phyloP scores from a whole-genome alignment of 192 early-diverging fungal species.

The Backusella parvicylindrica region DNA sequence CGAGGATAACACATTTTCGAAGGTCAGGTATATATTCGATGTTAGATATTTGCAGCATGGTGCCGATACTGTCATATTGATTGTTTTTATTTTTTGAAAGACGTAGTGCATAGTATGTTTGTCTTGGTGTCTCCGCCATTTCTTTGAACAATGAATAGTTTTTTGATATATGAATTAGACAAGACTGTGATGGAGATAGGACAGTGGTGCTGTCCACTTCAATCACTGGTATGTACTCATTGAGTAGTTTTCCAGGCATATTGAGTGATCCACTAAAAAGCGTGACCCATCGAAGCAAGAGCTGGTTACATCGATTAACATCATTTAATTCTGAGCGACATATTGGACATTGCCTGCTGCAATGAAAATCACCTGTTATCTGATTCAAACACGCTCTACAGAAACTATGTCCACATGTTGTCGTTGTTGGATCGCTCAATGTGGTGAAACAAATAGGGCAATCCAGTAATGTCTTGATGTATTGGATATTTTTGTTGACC shows the following conservation, averaged over 20 bases:
- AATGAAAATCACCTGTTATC: slow-evolving; percentile 38
- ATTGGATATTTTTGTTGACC: not conserved
- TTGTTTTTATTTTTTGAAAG: not conserved
- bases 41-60: slow-evolving; percentile 41
- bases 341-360: slow-evolving; percentile 35
- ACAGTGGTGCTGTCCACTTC: not conserved
- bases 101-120: slow-evolving; percentile 48
- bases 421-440: slow-evolving; percentile 54
- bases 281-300: not conserved
- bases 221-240: not conserved
- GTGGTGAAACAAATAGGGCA: slow-evolving; percentile 56
- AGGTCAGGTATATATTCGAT: slow-evolving; percentile 42
- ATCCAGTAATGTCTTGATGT: slow-evolving; percentile 17
- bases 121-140: slow-evolving; percentile 8
- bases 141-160: not conserved
- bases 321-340: slow-evolving; percentile 36
- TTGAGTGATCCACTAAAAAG: not conserved
- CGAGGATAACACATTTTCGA: slow-evolving; percentile 37
- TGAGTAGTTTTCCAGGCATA: not conserved
- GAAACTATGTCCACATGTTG: slow-evolving; percentile 64
- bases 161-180: not conserved
- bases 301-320: not conserved
- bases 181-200: not conserved
- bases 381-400: slow-evolving; percentile 57
- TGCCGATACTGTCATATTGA: slow-evolving; percentile 40